Percentiles rank a stretch among this genome's conserved stretches.
Conservation (phyloP, 2,329 filamentous ascomycete species). For the Phialophora expanda region DNA sequence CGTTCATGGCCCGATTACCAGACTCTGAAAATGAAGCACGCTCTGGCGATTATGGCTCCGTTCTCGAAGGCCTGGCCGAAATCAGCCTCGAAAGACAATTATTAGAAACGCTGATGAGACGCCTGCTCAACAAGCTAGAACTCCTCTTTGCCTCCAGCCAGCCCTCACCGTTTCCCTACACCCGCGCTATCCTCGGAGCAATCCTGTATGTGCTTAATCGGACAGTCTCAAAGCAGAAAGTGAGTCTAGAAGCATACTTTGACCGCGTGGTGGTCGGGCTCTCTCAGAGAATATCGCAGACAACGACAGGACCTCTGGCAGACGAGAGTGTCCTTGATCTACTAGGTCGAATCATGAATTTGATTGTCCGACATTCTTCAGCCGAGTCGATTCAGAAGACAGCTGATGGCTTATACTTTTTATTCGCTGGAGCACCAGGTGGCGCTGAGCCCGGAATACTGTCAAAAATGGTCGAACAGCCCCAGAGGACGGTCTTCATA, state of each 20-base stretch:
- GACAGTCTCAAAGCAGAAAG: slow-evolving; percentile 19
- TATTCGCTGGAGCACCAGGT: slow-evolving; percentile 50
- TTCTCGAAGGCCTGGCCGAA: slow-evolving; percentile 68
- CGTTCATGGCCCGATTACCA: slow-evolving; percentile 68
- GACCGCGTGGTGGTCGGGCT: slow-evolving; percentile 58
- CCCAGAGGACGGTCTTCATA: slow-evolving; percentile 55
- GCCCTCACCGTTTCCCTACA: slow-evolving; percentile 57
- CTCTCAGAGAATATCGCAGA: slow-evolving; percentile 47
- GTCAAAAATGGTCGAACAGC: slow-evolving; percentile 32
- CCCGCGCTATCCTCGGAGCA: slow-evolving; percentile 65
- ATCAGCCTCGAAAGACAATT: slow-evolving; percentile 66
- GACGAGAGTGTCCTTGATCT: slow-evolving; percentile 63
- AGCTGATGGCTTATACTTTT: slow-evolving; percentile 60
- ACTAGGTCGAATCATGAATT: slow-evolving; percentile 64
- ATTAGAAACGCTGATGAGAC: slow-evolving; percentile 67
- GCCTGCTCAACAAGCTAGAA: slow-evolving; percentile 67
- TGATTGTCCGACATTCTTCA: slow-evolving; percentile 62
- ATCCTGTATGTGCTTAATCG: slow-evolving; percentile 64
- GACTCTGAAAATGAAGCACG: slow-evolving; percentile 58
- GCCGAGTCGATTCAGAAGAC: slow-evolving; percentile 58
- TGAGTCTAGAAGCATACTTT: slow-evolving; percentile 51
- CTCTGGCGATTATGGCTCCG: slow-evolving; percentile 55
- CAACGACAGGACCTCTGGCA: slow-evolving; percentile 48
- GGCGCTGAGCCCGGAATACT: neutral
- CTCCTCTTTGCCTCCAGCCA: slow-evolving; percentile 59